phyloP scores from a whole-genome alignment of 176 grass and related monocot genomes.

The Alloteropsis semialata region DNA sequence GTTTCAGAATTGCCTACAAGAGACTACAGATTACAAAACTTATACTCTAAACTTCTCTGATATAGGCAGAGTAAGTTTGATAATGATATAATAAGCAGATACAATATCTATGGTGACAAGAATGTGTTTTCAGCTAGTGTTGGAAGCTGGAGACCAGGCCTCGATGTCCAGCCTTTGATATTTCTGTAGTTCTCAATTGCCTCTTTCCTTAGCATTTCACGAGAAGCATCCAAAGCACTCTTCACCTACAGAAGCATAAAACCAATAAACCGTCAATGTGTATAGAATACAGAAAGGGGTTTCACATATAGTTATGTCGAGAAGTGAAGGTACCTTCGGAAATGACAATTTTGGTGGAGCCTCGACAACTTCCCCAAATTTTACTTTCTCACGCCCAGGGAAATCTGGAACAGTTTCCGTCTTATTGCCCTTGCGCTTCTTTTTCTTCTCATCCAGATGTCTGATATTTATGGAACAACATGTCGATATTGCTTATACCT shows the following conservation, averaged over 20 bases:
- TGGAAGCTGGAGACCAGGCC: constrained; percentile 77
- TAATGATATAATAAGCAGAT: constrained; percentile 17
- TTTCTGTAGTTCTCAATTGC: constrained; percentile 82
- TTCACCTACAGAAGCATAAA: constrained; percentile 52
- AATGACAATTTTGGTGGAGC: constrained; percentile 82
- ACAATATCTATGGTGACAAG: constrained; percentile 21
- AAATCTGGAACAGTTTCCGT: constrained; percentile 47
- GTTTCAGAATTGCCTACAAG: constrained; percentile 15
- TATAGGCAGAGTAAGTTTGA: not conserved
- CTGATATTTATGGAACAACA: constrained; percentile 27
- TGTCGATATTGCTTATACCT: not conserved
- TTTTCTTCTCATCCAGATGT: constrained; percentile 87
- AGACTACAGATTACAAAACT: not conserved
- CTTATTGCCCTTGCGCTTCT: constrained; percentile 67
- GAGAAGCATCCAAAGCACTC: constrained; percentile 53
- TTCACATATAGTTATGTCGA: not conserved
- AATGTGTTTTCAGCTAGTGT: constrained; percentile 42
- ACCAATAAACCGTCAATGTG: not conserved
- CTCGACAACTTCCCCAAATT: constrained; percentile 85
- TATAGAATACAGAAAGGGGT: constrained; percentile 9
- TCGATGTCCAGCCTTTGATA: constrained; percentile 75
- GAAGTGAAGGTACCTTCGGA: constrained; percentile 63
- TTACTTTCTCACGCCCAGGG: constrained; percentile 71
- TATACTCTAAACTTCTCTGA: constrained; percentile 21
- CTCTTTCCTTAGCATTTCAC: constrained; percentile 71